phyloP scores from a whole-genome alignment of 2,329 filamentous ascomycete species.

The Fusarium sp. region DNA sequence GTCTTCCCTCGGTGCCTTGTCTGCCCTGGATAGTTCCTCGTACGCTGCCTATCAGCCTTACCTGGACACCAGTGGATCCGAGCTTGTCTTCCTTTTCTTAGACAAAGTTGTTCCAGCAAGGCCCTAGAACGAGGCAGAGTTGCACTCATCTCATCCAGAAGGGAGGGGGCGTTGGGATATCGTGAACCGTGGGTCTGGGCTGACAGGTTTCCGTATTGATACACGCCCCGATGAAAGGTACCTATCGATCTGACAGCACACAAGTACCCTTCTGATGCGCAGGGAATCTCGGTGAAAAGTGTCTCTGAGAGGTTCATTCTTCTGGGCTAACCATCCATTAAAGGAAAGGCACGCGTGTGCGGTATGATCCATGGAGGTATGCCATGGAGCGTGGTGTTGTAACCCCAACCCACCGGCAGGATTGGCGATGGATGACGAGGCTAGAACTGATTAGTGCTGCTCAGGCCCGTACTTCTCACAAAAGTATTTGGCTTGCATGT shows the following conservation, averaged over 20 bases:
- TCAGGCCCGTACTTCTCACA: background rate
- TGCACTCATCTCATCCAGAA: background rate
- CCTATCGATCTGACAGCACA: constrained; percentile 39
- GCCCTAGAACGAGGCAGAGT: constrained; percentile 35
- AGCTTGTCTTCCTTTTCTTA: background rate
- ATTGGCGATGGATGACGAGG: constrained; percentile 1
- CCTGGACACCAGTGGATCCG: background rate
- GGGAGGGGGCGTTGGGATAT: constrained; percentile 12
- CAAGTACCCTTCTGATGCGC: constrained; percentile 28
- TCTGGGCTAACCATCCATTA: background rate
- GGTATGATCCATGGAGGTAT: constrained; percentile 10
- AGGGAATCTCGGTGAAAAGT: background rate
- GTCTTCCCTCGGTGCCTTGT: background rate
- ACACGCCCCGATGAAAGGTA: constrained; percentile 20
- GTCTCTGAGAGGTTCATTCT: constrained; percentile 3
- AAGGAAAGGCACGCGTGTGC: constrained; percentile 10
- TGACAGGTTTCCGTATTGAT: background rate
- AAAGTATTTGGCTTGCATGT: background rate
- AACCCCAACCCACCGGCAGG: constrained; percentile 46
- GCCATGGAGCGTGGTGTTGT: constrained; percentile 12
- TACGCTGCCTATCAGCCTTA: constrained; percentile 32
- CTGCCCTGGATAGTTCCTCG: background rate
- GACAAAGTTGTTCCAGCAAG: constrained; percentile 26
- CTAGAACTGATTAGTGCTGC: background rate
- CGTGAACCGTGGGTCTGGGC: constrained; percentile 29